Evolutionary conservation across 495 filamentous ascomycete species (phyloP).

Genomic region (Aspergillus indologenus): DNA sequence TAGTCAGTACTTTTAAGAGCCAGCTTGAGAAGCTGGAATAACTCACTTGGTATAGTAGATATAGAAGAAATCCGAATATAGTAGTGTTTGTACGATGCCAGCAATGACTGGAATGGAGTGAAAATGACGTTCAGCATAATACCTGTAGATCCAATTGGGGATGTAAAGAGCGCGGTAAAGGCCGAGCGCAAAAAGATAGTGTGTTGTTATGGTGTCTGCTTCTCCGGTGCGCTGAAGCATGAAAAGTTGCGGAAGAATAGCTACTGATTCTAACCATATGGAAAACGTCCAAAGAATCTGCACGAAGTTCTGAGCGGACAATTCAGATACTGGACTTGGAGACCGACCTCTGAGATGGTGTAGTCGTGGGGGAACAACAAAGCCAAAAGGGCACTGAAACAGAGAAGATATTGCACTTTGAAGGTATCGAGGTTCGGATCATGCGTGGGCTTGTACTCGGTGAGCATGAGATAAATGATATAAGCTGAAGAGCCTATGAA

Average conservation of each 20-base stretch:
- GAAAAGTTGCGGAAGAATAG: constrained; percentile 95
- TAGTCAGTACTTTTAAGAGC: constrained; percentile 20
- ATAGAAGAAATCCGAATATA: constrained; percentile 99
- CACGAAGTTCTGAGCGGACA: constrained; percentile 11
- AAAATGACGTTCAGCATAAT: constrained; percentile 68
- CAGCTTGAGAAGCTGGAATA: too few relatives aligned
- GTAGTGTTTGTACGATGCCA: constrained; percentile 85
- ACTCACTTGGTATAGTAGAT: constrained; percentile 94
- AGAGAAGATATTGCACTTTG: constrained; percentile 88
- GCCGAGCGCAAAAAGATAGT: constrained; percentile 96
- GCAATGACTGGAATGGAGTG: constrained; percentile 83
- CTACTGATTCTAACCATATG: constrained; percentile 95
- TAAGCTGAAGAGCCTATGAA: constrained; percentile 89
- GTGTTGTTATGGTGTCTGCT: constrained; percentile 95
- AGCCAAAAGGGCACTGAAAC: constrained; percentile 70
- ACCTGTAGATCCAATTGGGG: constrained; percentile 95
- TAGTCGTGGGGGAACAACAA: constrained; percentile 83
- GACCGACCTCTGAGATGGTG: constrained; percentile 56
- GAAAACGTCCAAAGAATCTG: constrained; percentile 95
- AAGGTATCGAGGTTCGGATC: constrained; percentile 96
- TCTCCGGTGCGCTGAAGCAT: constrained; percentile 97
- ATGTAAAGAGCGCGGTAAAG: constrained; percentile 92
- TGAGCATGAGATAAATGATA: constrained; percentile 94
- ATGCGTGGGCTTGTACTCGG: constrained; percentile 92
- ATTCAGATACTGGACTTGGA: background rate